Evolutionary conservation across 306 rosid genomes (phyloP).

Genomic region (Cicer bijugum): DNA sequence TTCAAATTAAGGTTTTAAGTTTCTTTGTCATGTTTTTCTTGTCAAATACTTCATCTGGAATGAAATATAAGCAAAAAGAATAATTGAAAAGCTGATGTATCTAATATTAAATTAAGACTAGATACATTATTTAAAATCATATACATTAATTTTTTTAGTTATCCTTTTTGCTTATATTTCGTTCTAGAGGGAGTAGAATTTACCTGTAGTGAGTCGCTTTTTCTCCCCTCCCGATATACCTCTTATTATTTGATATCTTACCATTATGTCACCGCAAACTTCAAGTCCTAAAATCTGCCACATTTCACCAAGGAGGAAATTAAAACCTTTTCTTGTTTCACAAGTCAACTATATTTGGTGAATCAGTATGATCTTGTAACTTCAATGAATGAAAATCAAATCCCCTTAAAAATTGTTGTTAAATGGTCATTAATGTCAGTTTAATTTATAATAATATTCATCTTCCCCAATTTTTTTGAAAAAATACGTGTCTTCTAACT

Average conservation of each 20-base stretch:
- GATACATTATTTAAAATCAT: too few relatives aligned
- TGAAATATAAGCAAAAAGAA: too few relatives aligned
- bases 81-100: too few relatives aligned
- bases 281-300: slow-evolving; percentile 76
- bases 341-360: background rate
- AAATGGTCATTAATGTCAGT: too few relatives aligned
- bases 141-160: too few relatives aligned
- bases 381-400: too few relatives aligned
- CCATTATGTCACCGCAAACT: slow-evolving; percentile 49
- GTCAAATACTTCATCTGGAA: slow-evolving; percentile 25
- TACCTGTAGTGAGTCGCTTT: slow-evolving; percentile 75
- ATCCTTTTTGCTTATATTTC: too few relatives aligned
- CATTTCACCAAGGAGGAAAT: background rate
- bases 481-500: background rate
- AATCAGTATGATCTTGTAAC: background rate
- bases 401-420: too few relatives aligned
- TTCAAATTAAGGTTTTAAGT: background rate
- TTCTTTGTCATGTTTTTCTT: background rate
- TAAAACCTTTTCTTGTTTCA: background rate
- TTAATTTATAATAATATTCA: too few relatives aligned
- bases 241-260: slow-evolving; percentile 73
- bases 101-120: too few relatives aligned
- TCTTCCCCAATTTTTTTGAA: too few relatives aligned
- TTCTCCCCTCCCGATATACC: slow-evolving; percentile 83
- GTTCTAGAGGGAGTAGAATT: too few relatives aligned